Evolutionary conservation across 345 rosid genomes (phyloP), one percentile per base, ranked within the genome.

Genomic region (Chamaenerion angustifolium): DNA sequence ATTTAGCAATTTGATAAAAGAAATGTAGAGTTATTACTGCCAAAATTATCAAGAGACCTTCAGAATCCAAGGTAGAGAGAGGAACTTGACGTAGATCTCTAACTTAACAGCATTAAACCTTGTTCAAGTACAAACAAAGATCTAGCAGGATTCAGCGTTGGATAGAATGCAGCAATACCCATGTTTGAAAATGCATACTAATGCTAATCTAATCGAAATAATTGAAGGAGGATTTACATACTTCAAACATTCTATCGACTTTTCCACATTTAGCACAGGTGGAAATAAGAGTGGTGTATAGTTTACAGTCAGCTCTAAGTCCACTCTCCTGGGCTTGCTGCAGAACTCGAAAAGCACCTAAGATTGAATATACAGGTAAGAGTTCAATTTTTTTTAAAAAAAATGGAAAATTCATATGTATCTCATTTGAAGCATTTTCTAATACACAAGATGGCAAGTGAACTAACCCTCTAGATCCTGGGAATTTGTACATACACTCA

Each of bases 221-320:
- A 49, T 16, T 16, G 37, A 57, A 58, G 54, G 43, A 9, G 65
- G 72, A 64, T 51, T 50, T 46, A 45, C 64, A 46, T 72, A 89
- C 95, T 76, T 85, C 88, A 65, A 85, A 90, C 98, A 90, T 90
- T 67, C 86, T 65, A 68, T 90, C 98, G 16, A 90, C 95, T 80
- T 83, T 83, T 57, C 95, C 87, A 54, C 95, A 72, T 75, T 86
- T 90, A 48, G 86, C 98, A 70, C 86, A 86, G 46, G 92, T 79
- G 61, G 98, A 81, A 71, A 90, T 86, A 51, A 90, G 71, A 55
- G 95, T 85, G 44, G 98, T 86, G 68, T 83, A 86, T 57, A 90
- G 95, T 65, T 83, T 90, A 70, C 90, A 81, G 61, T 86, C 92
- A 62, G 83, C 81, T 64, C 66, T 71, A 63, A 83, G 57, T 45